Evolutionary conservation across 106 monocot genomes (phyloP), one percentile per base, ranked within the genome.

Genomic region (Platanthera zijinensis): DNA sequence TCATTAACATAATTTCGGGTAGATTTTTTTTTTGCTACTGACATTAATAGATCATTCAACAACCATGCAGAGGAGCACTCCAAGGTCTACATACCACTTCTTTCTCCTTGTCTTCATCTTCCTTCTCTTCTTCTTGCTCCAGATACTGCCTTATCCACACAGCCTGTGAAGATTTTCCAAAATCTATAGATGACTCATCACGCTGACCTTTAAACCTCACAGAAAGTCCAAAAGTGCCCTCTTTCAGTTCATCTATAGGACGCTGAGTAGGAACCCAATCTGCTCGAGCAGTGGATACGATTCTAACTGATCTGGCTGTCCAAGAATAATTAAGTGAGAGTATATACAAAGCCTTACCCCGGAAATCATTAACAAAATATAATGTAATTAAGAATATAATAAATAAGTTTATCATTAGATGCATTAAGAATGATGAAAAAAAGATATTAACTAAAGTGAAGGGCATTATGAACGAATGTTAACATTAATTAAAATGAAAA

Each of bases 121-220:
- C 87, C 47, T 82, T 73, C 53, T 92, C 84, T 52, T 89, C 91
- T 51, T 94, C 81, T 81, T 85, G 84, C 77, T 89, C 88, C 88
- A 99, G 74, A 61, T 99, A 99, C 39, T 87, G 83, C 9, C 83
- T 86, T 75, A 99, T 92, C 99, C 99, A 99, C 7, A 89, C 99
- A 48, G 90, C 86, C 68, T 94, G 92, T 10, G 90, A 86, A 15
- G 87, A 82, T 77, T 84, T 82, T 22, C 84, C 94, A 52, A 84
- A 74, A 84, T 94, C 94, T 48, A 90, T 39, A 46, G 84, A 85
- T 17, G 62, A 47, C 51, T 88, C 84, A 54, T 81, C 83, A 30
- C 15, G 32, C 15, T 83, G 51, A 57, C 72, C 78, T 81, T 87
- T 94, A 12, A 75, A 77, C 71, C 9, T 79, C 70, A 90, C 46